A percentile compares a stretch with the other conserved stretches of the same genome.
Evolutionary conservation across 108 stramenopile species (phyloP).

Genomic region (Fragilariopsis cylindrus): DNA sequence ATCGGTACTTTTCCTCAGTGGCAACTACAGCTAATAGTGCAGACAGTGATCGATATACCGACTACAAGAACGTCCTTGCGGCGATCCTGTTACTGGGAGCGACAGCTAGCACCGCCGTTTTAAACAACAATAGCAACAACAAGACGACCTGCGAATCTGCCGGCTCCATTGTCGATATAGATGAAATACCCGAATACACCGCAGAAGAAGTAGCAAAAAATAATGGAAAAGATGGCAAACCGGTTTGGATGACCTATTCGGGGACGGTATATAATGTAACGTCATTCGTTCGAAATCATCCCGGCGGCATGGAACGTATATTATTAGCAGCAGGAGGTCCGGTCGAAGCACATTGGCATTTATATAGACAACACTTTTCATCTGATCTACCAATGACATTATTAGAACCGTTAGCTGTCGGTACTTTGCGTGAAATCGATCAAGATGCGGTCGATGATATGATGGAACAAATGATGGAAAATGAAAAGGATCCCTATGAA

Average conservation of each 20-base stretch:
- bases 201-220: slow-evolving; percentile 59
- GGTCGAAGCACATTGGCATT: slow-evolving; percentile 63
- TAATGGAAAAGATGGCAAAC: slow-evolving; percentile 60
- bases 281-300: slow-evolving; percentile 87
- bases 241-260: slow-evolving; percentile 87
- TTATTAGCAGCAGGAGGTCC: slow-evolving; percentile 46
- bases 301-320: slow-evolving; percentile 91
- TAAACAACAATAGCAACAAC: not conserved
- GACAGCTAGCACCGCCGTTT: not conserved
- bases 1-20: no score
- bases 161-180: not conserved
- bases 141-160: not conserved
- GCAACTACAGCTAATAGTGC: no score
- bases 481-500: slow-evolving; percentile 68
- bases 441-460: slow-evolving; percentile 77
- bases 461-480: slow-evolving; percentile 61
- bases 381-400: slow-evolving; percentile 75
- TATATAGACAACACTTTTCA: slow-evolving; percentile 87
- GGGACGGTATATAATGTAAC: slow-evolving; percentile 96
- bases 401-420: slow-evolving; percentile 82
- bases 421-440: slow-evolving; percentile 59
- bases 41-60: no score
- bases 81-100: slow-evolving; percentile 4
- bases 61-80: no score
- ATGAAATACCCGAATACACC: slow-evolving; percentile 45